These are phyloP conservation scores for Rusavskia elegans DNA, from an alignment of 495 filamentous ascomycete species.

Conservation along the genomic window DNA sequence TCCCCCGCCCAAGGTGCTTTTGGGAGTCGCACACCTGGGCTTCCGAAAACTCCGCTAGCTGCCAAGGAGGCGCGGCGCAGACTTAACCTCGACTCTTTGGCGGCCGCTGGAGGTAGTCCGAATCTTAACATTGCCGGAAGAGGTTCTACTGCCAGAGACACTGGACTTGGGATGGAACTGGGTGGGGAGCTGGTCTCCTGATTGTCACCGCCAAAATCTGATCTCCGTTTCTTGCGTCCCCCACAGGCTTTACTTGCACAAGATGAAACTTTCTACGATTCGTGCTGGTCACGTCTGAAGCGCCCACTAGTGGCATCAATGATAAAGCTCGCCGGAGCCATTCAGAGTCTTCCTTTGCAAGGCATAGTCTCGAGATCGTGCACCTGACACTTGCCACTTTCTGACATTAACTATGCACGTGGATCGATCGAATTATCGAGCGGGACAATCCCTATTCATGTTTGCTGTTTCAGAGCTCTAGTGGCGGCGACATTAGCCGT, in stretches of 20 bases:
- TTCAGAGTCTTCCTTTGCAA: too few relatives aligned
- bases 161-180: conserved; percentile 37
- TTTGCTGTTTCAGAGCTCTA: too few relatives aligned
- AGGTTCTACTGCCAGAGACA: conserved; percentile 9
- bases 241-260: neutral
- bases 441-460: too few relatives aligned
- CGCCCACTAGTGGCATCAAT: neutral
- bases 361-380: too few relatives aligned
- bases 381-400: too few relatives aligned
- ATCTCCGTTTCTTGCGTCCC: neutral
- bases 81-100: conserved; percentile 52
- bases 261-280: neutral
- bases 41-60: conserved; percentile 42
- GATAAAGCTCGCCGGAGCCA: neutral
- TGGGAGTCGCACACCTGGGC: conserved; percentile 41
- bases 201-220: neutral
- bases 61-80: conserved; percentile 40
- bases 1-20: conserved; percentile 80
- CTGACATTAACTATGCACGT: too few relatives aligned
- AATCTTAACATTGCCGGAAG: conserved; percentile 5
- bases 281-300: neutral
- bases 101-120: conserved; percentile 29
- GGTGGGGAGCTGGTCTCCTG: conserved; percentile 37
- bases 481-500: too few relatives aligned
- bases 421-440: too few relatives aligned